These are phyloP conservation scores for Nemania abortiva DNA, from an alignment of 2,329 filamentous ascomycete species.

Conservation along the genomic window DNA sequence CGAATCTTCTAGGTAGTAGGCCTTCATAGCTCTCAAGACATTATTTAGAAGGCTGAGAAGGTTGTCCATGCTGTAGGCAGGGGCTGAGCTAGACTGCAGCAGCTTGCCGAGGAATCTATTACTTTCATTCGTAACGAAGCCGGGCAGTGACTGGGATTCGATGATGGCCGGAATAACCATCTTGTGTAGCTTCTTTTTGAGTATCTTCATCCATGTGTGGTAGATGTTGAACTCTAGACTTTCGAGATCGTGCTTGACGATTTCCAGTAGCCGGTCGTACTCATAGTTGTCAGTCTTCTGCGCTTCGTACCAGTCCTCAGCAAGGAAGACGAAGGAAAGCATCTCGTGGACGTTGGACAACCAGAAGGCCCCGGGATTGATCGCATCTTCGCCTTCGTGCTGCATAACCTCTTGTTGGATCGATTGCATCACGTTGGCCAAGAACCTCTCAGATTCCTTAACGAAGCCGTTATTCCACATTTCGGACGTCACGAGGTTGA, in stretches of 20 bases:
- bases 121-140: constrained; percentile 98
- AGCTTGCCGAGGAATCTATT: constrained; percentile 98
- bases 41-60: constrained; percentile 94
- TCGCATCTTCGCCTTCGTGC: constrained; percentile 95
- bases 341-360: constrained; percentile 99
- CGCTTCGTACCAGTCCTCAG: constrained; percentile 99
- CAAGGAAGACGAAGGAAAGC: constrained; percentile 98
- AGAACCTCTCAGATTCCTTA: constrained; percentile 98
- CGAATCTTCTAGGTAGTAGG: constrained; percentile 94
- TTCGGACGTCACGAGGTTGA: constrained; percentile 98
- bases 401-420: constrained; percentile 99
- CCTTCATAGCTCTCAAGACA: constrained; percentile 98
- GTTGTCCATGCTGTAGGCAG: constrained; percentile 99
- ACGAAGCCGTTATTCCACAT: constrained; percentile 99
- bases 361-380: constrained; percentile 99
- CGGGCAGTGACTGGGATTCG: constrained; percentile 96
- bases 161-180: constrained; percentile 99
- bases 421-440: constrained; percentile 99
- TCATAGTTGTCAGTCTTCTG: constrained; percentile 99
- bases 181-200: constrained; percentile 99
- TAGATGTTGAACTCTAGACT: constrained; percentile 99
- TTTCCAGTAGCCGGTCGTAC: constrained; percentile 96
- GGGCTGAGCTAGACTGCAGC: constrained; percentile 86
- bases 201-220: constrained; percentile 99
- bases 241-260: constrained; percentile 98